Evolutionary conservation across 2,329 filamentous ascomycete genomes (phyloP), one percentile per base, ranked within the genome.

Genomic region (Ophiostoma himal-ulmi): DNA sequence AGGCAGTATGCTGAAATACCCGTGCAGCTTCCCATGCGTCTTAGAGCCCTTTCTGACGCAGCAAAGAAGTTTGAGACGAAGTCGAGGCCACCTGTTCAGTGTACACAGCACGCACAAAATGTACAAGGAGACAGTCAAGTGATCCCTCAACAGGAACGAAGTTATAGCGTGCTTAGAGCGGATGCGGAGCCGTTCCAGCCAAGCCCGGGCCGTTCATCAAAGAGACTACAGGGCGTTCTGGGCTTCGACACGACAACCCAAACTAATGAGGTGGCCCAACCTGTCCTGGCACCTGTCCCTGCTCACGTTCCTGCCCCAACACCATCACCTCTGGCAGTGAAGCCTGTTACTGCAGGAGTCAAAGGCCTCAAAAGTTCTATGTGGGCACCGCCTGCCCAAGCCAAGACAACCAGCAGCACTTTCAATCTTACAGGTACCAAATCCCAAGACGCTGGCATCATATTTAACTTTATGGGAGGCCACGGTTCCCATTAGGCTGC

Each of bases 361-460:
- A 36, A 30, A 20, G 17, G n/a, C 22, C 44, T 70, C 26, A n/a
- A 52, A 68, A 37, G 69, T 26, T 73, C 72, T 2, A 67, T 68
- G 37, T 73, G 72, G 72, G 72, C 72, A 7, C 67, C 69, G 26
- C n/a, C 62, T 1, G 4, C 34, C 22, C 30, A 44, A 5, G 20
- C 26, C 52, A 11, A 39, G 52, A 7, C 20, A 60, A 7, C 44
- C 10, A 57, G 66, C 8, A 70, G 69, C 44, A 39, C 36, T 14
- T 68, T 60, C 54, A 67, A 41, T 14, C 71, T 73, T 36, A 73
- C 65, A 54, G 71, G 71, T 70, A 70, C 68, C 37, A 34, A 62
- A 17, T 34, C 57, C 57, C 57, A 62, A 17, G 26, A 8, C 26
- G 22, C 14, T 62, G 26, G 57, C 26, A 17, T 4, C 13, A 17